Base-by-base conservation (phyloP, 2,329 filamentous ascomycete species). In the Diaporthe ilicicola region DNA sequence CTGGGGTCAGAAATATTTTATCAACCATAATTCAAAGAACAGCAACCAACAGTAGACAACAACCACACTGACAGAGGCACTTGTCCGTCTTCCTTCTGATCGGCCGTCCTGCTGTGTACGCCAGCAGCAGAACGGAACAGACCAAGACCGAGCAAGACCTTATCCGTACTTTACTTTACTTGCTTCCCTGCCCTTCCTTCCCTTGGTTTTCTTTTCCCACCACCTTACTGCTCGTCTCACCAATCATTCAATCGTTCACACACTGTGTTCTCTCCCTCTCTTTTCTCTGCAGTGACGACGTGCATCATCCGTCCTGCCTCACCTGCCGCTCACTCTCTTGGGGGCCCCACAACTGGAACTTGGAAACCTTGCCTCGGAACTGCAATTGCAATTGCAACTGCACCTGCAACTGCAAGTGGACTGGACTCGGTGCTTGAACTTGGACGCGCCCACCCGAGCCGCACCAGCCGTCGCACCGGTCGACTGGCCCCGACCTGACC, bases 281-380 rank as follows among this genome's bases (percentile, higher is more conserved):
- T 22, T 19, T 22, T 53, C 32, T 42, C 24, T 13, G 42, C 10
- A 27, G 59, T 24, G 37, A 19, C 37, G 46, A 32, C 22, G 9
- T 65, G 54, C 27, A 46, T 72, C 61, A 44, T 32, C 29, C 32
- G 37, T 67, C n/a, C 46, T 66, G 61, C 54, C 42, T 70, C 67
- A 67, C 61, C 55, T 72, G 53, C 46, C 61, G 48, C 70, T 67
- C 44, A 62, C 19, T 32, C 15, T 48, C 44, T n/a, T n/a, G n/a
- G 32, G n/a, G 10, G 17, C 24, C 48, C 34, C 32, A 54, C 32
- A 4, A 10, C 19, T n/a, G 22, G 44, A 19, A 48, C 17, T 48
- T 19, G 22, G 44, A 48, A 13, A 2, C 17, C n/a, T n/a, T n/a
- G n/a, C n/a, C n/a, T n/a, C n/a, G n/a, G n/a, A 51, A 37, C 29